phyloP scores from a whole-genome alignment of 2,329 filamentous ascomycete species.

The Dactylellina drechsleri region DNA sequence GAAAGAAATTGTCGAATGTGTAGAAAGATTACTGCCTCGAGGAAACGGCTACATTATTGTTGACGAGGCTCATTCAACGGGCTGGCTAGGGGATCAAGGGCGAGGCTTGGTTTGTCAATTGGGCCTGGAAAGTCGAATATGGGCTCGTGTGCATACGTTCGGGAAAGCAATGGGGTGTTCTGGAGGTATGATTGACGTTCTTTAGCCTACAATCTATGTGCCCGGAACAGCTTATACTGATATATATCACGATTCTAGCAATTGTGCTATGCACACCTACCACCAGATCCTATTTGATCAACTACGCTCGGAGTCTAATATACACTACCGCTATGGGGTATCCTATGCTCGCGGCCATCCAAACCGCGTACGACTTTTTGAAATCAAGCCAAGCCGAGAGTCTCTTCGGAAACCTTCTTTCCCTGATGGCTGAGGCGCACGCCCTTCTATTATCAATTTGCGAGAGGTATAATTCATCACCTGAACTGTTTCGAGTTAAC shows the following conservation, averaged over 20 bases:
- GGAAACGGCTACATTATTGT: conserved; percentile 73
- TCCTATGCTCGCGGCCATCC: conserved; percentile 70
- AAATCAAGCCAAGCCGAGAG: conserved; percentile 65
- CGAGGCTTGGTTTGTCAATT: conserved; percentile 70
- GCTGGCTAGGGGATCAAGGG: conserved; percentile 69
- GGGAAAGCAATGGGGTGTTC: conserved; percentile 75
- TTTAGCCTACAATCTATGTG: too few species aligned
- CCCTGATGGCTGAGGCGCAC: too few species aligned
- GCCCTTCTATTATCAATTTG: too few species aligned
- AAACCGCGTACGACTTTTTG: conserved; percentile 70
- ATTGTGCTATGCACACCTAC: too few species aligned
- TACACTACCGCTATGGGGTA: conserved; percentile 77
- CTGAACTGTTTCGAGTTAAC: conserved; percentile 61
- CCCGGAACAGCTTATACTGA: too few species aligned
- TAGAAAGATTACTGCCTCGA: conserved; percentile 68
- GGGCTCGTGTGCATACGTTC: conserved; percentile 72
- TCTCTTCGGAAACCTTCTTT: conserved; percentile 56
- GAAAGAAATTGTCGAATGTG: conserved; percentile 68
- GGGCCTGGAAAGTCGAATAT: conserved; percentile 68
- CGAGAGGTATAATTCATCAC: conserved; percentile 60
- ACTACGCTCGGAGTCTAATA: conserved; percentile 79
- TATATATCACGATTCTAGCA: too few species aligned
- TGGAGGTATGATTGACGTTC: conserved; percentile 73
- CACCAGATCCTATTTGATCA: conserved; percentile 62
- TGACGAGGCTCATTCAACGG: conserved; percentile 75